Evolutionary conservation across 2,329 filamentous ascomycete genomes (phyloP).

Genomic region (Curvularia verruculosa): DNA sequence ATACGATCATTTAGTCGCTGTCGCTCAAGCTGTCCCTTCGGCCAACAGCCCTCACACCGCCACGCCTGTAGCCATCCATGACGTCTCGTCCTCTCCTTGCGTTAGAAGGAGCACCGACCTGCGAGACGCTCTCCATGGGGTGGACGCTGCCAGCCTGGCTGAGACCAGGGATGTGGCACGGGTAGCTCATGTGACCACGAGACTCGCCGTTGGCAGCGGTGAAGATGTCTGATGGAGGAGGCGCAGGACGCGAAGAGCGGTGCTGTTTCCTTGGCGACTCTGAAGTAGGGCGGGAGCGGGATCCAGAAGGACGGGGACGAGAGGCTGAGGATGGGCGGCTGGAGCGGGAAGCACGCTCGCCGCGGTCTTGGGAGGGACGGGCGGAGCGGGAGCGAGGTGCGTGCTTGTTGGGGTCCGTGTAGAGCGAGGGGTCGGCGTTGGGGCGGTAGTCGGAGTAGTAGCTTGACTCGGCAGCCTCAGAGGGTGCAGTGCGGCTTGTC

Average conservation of each 20-base stretch:
- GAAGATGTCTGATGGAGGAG: conserved; percentile 43
- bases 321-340: conserved; percentile 14
- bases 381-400: conserved; percentile 27
- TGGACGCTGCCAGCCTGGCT: conserved; percentile 48
- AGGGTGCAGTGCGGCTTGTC: conserved; percentile 20
- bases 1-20: conserved; percentile 50
- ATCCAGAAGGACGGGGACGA: conserved; percentile 30
- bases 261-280: conserved; percentile 45
- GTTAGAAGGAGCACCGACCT: conserved; percentile 46
- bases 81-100: conserved; percentile 47
- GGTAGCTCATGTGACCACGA: conserved; percentile 61
- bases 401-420: conserved; percentile 29
- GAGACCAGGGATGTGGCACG: conserved; percentile 63
- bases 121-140: conserved; percentile 48
- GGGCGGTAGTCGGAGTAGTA: conserved; percentile 53
- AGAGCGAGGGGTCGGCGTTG: conserved; percentile 41
- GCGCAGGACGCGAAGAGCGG: conserved; percentile 36
- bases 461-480: conserved; percentile 40
- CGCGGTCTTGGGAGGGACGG: conserved; percentile 20
- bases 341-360: conserved; percentile 21
- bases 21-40: conserved; percentile 62
- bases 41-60: conserved; percentile 48
- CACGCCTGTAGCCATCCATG: conserved; percentile 51
- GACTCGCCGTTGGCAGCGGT: conserved; percentile 49
- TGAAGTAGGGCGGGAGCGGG: conserved; percentile 41